Conservation (phyloP, 2,329 filamentous ascomycete genomes). For the Calonectria montana region DNA sequence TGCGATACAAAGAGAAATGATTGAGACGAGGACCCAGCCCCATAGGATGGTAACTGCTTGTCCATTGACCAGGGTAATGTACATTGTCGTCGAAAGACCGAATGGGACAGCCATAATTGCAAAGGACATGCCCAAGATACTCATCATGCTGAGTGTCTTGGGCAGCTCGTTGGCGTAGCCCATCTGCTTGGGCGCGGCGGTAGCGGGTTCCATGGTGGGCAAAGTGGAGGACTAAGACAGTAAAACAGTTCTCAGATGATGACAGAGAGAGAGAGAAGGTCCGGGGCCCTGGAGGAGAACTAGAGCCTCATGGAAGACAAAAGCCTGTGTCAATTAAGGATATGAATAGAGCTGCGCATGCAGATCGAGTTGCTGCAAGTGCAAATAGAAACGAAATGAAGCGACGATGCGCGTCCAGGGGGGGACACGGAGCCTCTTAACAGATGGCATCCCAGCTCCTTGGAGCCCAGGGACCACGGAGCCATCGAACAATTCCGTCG, state of each 20-base stretch:
- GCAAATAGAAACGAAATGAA: constrained; percentile 10
- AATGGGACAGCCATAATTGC: constrained; percentile 63
- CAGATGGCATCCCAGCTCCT: constrained; percentile 6
- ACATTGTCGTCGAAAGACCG: constrained; percentile 60
- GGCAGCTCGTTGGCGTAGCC: constrained; percentile 61
- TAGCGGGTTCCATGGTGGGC: constrained; percentile 24
- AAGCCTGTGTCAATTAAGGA: neutral
- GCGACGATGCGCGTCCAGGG: neutral
- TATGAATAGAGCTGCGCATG: constrained; percentile 18
- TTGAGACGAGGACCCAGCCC: constrained; percentile 71
- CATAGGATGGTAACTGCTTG: constrained; percentile 78
- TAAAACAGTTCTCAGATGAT: neutral
- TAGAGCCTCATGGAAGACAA: neutral
- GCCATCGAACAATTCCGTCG: constrained; percentile 12
- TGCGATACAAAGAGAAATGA: constrained; percentile 79
- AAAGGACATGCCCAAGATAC: constrained; percentile 59
- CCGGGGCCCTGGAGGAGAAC: neutral
- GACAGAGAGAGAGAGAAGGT: neutral
- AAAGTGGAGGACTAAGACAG: neutral
- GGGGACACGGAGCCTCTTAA: constrained; percentile 18
- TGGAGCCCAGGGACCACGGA: constrained; percentile 4
- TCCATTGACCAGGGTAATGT: constrained; percentile 71
- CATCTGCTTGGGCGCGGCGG: constrained; percentile 41
- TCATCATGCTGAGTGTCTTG: constrained; percentile 60
- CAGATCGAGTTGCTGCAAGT: constrained; percentile 15